phyloP scores from a whole-genome alignment of 306 rosid species.

The Astragalus glycyphyllos region DNA sequence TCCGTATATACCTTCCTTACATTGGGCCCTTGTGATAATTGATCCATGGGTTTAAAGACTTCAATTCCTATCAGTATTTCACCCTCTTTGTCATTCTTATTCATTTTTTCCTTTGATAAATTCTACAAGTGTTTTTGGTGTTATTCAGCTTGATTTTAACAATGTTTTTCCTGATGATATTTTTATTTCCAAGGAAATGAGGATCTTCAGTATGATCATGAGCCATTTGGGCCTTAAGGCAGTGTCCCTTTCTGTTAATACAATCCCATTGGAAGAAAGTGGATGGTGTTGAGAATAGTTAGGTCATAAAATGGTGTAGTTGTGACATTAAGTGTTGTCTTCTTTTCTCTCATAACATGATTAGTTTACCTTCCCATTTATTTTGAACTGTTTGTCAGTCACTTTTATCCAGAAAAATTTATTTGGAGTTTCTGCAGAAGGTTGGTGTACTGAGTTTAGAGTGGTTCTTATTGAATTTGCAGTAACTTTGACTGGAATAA shows the following conservation, averaged over 20 bases:
- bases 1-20: background rate
- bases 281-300: conserved; percentile 3
- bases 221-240: conserved; percentile 32
- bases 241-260: conserved; percentile 23
- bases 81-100: conserved; percentile 13
- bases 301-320: too few species aligned
- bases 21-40: background rate
- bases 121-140: conserved; percentile 19
- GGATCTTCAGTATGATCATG: conserved; percentile 24
- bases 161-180: background rate
- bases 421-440: background rate
- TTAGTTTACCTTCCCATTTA: conserved; percentile 16
- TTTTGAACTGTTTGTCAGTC: background rate
- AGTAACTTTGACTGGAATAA: conserved; percentile 25
- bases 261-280: conserved; percentile 30
- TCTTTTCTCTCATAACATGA: conserved; percentile 10
- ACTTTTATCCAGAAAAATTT: background rate
- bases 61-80: background rate
- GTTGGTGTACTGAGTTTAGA: conserved; percentile 16
- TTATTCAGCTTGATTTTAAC: conserved; percentile 30
- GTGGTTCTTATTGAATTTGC: conserved; percentile 10
- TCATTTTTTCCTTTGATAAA: background rate
- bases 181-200: conserved; percentile 15
- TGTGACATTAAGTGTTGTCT: too few species aligned
- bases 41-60: background rate